Base-by-base conservation (phyloP, 805 yeast genomes). In the Millerozyma acaciae region DNA sequence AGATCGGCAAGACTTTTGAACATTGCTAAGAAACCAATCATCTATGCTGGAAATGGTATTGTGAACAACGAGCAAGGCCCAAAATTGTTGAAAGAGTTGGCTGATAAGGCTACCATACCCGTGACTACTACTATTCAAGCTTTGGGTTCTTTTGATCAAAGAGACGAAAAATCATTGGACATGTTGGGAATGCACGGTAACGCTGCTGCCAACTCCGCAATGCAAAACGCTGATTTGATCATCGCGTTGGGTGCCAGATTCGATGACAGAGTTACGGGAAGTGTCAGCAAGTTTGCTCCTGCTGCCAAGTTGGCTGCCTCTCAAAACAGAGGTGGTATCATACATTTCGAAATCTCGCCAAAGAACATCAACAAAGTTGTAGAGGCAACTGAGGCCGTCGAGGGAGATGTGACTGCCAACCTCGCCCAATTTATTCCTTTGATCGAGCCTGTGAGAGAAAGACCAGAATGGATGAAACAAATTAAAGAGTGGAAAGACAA, bases 131-230 rank as follows among this genome's bases (percentile, higher is more conserved):
- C 97, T 33, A 60, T 93, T 37, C 97, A 89, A 65, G 97, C 84
- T 37, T 73, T 93, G 44, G 98, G 98, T 49, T 84, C 94, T 6
- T 93, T 81, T 53, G 96, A 93, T 64, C 97, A 93, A 68, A 75
- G 72, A 42, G 95, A 89, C 63, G 80, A 80, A 44, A 87, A 88
- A 62, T 82, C 96, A 16, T 65, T 93, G 46, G 96, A 90, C 62
- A 87, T 93, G 94, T 75, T 93, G 47, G 98, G 98, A 51, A 93
- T 93, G 98, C 98, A 93, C 64, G 98, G 98, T 45, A 75, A 80
- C 40, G 96, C 88, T 32, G 87, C 88, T 50, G 98, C 98, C 48
- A 93, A 93, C 72, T 59, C 84, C 53, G 94, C 97, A 33, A 82
- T 93, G 48, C 98, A 93, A 69, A 72, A 78, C 39, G 96, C 97